phyloP scores from a whole-genome alignment of 2,329 filamentous ascomycete species.

The Botrytis galanthina region DNA sequence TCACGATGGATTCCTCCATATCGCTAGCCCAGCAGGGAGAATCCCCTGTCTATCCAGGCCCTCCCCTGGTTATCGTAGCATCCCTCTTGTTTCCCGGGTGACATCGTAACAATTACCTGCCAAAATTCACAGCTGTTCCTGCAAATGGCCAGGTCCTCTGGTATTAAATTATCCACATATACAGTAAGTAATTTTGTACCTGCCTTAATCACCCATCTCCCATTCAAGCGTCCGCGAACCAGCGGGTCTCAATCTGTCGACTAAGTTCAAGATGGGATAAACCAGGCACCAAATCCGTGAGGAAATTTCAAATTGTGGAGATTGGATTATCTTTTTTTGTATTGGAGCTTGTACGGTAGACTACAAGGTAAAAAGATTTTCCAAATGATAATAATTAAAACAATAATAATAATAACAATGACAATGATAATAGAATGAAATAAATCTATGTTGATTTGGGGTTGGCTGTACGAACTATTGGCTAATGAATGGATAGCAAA shows the following conservation, averaged over 20 bases:
- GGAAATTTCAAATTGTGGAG: constrained; percentile 13
- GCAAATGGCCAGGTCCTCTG: neutral
- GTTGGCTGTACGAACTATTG: neutral
- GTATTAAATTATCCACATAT: neutral
- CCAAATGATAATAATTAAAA: neutral
- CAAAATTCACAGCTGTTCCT: neutral
- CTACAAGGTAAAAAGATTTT: neutral
- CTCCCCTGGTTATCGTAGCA: neutral
- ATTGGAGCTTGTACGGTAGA: constrained; percentile 5
- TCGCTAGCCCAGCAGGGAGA: neutral
- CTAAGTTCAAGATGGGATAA: constrained; percentile 6
- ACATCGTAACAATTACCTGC: neutral
- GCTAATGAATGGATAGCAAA: neutral
- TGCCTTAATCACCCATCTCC: neutral
- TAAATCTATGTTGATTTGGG: neutral
- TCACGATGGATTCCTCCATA: neutral
- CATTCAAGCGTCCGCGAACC: neutral
- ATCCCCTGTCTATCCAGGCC: neutral
- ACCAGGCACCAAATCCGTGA: neutral
- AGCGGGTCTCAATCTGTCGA: constrained; percentile 1
- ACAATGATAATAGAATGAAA: neutral
- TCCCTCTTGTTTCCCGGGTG: constrained; percentile 1
- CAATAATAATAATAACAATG: neutral
- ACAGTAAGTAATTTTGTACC: constrained; percentile 2
- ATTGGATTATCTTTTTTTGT: neutral